A percentile compares a stretch with the other conserved stretches of the same genome.
Conservation (phyloP, 1,284 basidiomycete genomes). For the Prillingera fragicola region DNA sequence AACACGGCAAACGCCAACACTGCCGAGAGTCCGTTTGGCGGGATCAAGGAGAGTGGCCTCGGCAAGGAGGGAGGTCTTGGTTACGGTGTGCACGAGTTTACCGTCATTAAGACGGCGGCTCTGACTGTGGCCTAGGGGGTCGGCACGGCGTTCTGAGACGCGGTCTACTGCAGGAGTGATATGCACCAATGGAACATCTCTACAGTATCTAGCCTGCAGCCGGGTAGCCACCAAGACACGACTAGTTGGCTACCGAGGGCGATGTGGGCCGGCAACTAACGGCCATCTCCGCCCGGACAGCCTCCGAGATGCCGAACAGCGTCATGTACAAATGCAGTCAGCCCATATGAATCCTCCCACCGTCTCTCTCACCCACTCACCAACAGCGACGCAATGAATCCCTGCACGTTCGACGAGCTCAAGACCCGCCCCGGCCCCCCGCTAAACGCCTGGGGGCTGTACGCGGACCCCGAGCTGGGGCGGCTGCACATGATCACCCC, state of each 20-base stretch:
- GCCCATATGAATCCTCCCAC: no score
- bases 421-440: slow-evolving; percentile 26
- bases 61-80: slow-evolving; percentile 24
- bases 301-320: no score
- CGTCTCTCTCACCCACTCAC: neutral
- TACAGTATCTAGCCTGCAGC: no score
- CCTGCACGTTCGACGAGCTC: slow-evolving; percentile 19
- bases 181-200: no score
- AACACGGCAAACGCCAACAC: slow-evolving; percentile 76
- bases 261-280: no score
- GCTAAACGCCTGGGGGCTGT: slow-evolving; percentile 35
- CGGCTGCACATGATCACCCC: slow-evolving; percentile 34
- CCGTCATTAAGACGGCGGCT: slow-evolving; percentile 14
- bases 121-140: slow-evolving; percentile 6
- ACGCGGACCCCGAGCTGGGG: slow-evolving; percentile 31
- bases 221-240: no score
- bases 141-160: no score
- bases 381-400: slow-evolving; percentile 1
- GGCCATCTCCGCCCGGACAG: no score
- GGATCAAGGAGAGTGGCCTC: slow-evolving; percentile 47
- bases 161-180: no score
- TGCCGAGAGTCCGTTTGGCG: slow-evolving; percentile 80
- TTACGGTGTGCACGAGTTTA: slow-evolving; percentile 19
- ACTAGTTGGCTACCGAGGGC: no score
- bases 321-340: no score